phyloP scores from a whole-genome alignment of 805 yeast species.

The Cyberlindnera japonica region DNA sequence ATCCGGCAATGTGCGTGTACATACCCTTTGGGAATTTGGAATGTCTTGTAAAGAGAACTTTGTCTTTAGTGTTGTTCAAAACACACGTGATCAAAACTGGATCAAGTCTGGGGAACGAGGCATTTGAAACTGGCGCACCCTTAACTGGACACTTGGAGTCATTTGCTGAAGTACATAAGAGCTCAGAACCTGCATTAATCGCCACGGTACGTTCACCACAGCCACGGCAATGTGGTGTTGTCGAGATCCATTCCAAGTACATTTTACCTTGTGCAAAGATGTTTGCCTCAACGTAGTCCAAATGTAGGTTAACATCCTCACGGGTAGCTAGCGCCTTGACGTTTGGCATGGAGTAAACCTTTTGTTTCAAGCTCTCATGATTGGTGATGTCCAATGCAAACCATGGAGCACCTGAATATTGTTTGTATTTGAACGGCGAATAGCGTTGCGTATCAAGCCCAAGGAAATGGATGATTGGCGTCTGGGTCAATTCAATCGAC shows the following conservation, averaged over 20 bases:
- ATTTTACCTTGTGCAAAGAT: slow-evolving; percentile 77
- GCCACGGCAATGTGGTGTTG: slow-evolving; percentile 78
- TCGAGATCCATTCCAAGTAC: slow-evolving; percentile 78
- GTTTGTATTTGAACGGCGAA: slow-evolving; percentile 40
- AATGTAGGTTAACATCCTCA: slow-evolving; percentile 22
- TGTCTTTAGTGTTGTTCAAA: slow-evolving; percentile 54
- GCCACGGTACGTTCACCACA: slow-evolving; percentile 70
- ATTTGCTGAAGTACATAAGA: slow-evolving; percentile 36
- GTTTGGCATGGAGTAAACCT: slow-evolving; percentile 6
- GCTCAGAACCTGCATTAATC: slow-evolving; percentile 64
- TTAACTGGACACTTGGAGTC: slow-evolving; percentile 22
- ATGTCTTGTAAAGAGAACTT: slow-evolving; percentile 66
- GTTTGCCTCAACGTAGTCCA: slow-evolving; percentile 48
- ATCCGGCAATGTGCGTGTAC: slow-evolving; percentile 91
- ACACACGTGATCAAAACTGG: slow-evolving; percentile 83
- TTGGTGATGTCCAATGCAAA: slow-evolving; percentile 57
- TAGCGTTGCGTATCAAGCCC: slow-evolving; percentile 40
- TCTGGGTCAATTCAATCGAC: slow-evolving; percentile 5
- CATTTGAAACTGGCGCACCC: slow-evolving; percentile 53
- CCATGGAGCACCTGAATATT: slow-evolving; percentile 59
- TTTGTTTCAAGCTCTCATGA: slow-evolving; percentile 15
- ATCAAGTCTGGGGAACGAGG: slow-evolving; percentile 93
- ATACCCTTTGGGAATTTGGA: slow-evolving; percentile 49
- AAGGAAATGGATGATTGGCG: slow-evolving; percentile 32
- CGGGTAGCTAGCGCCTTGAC: slow-evolving; percentile 17